A percentile compares a stretch with the other conserved stretches of the same genome.
phyloP scores from a whole-genome alignment of 257 asterid species.

The Nicotiana otophora region DNA sequence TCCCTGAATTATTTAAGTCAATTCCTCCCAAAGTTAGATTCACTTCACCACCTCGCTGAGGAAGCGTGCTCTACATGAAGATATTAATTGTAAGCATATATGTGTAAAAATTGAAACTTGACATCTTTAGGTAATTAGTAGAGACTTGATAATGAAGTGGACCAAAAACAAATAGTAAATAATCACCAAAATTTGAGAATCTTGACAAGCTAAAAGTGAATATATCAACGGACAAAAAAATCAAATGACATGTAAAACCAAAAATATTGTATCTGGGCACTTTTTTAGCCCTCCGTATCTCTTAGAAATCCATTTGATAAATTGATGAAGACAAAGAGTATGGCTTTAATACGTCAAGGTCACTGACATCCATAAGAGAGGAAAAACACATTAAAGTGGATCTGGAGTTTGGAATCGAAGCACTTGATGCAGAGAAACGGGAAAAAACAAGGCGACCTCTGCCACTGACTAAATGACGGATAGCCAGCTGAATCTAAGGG shows the following conservation, averaged over 20 bases:
- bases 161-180: not conserved
- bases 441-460: not conserved
- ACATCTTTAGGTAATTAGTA: not conserved
- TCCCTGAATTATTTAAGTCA: slow-evolving; percentile 88
- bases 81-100: slow-evolving; percentile 1
- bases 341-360: not conserved
- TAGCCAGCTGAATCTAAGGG: not conserved
- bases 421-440: not conserved
- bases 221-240: not conserved
- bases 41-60: slow-evolving; percentile 93
- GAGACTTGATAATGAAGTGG: not conserved
- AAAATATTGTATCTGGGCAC: not conserved
- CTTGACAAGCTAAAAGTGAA: not conserved
- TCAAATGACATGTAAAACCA: not conserved
- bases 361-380: not conserved
- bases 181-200: not conserved
- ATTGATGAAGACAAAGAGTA: not conserved
- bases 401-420: not conserved
- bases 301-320: not conserved
- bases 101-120: not conserved
- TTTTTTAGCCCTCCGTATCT: not conserved
- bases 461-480: not conserved
- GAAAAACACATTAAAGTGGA: not conserved
- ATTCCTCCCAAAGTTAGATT: slow-evolving; percentile 92
- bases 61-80: slow-evolving; percentile 67